A percentile compares a stretch with the other conserved stretches of the same genome.
Conservation (phyloP, 2,329 filamentous ascomycete genomes). For the Beauveria sp. region DNA sequence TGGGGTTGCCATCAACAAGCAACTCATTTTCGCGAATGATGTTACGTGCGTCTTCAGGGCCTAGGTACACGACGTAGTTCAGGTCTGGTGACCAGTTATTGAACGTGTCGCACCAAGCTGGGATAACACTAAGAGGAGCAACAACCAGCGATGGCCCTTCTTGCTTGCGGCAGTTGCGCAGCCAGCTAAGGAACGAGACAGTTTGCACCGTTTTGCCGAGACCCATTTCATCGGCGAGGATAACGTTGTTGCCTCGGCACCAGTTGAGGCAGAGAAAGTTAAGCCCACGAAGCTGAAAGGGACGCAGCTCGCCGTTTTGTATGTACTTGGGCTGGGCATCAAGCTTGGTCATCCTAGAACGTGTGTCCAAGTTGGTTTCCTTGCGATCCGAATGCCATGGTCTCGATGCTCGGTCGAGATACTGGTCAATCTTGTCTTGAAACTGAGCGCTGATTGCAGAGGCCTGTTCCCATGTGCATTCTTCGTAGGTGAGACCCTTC, state of each 20-base stretch:
- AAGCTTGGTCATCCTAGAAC: conserved; percentile 64
- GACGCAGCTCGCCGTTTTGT: conserved; percentile 72
- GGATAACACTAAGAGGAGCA: conserved; percentile 94
- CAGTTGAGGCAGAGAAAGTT: conserved; percentile 97
- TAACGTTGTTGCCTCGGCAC: conserved; percentile 89
- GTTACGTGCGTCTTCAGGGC: conserved; percentile 74
- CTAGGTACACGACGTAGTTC: conserved; percentile 95
- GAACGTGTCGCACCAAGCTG: conserved; percentile 97
- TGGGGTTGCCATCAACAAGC: conserved; percentile 74
- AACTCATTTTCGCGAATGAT: conserved; percentile 90
- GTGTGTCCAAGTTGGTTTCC: conserved; percentile 68
- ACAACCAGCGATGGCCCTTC: conserved; percentile 95
- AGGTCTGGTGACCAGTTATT: conserved; percentile 92
- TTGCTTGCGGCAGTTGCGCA: conserved; percentile 80
- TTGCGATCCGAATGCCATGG: conserved; percentile 72
- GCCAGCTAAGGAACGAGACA: conserved; percentile 93
- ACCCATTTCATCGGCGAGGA: conserved; percentile 97
- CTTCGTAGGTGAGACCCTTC: conserved; percentile 89
- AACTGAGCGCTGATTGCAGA: conserved; percentile 68
- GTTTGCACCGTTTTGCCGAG: conserved; percentile 97
- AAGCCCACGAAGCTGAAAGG: conserved; percentile 88
- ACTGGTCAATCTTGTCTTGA: conserved; percentile 86
- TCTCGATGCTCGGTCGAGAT: conserved; percentile 72
- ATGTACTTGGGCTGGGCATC: conserved; percentile 82
- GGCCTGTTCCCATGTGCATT: conserved; percentile 86